These are phyloP conservation scores for Pythium rishiriense DNA, from an alignment of 352 stramenopile genomes.

Conservation along the genomic window DNA sequence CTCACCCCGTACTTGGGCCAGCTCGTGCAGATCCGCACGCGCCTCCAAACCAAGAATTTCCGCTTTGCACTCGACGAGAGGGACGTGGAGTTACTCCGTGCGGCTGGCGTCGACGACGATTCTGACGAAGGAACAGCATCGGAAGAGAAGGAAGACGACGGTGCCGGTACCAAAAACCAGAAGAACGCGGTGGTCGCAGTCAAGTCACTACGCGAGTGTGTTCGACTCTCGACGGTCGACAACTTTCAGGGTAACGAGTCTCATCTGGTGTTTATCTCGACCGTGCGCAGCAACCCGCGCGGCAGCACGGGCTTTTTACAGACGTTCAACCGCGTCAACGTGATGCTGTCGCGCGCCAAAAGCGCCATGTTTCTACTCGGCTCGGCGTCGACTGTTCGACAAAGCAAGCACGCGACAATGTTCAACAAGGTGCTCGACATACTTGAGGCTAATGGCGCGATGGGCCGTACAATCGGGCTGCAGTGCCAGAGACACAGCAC, in stretches of 20 bases:
- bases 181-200: too few species aligned
- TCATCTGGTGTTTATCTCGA: slow-evolving; percentile 58
- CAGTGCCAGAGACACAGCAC: slow-evolving; percentile 38
- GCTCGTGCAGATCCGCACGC: slow-evolving; percentile 53
- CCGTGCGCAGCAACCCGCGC: slow-evolving; percentile 61
- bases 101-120: slow-evolving; percentile 26
- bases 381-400: slow-evolving; percentile 36
- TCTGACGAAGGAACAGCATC: too few species aligned
- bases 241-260: slow-evolving; percentile 84
- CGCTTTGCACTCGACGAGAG: slow-evolving; percentile 31
- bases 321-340: slow-evolving; percentile 68
- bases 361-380: slow-evolving; percentile 63
- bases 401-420: slow-evolving; percentile 35
- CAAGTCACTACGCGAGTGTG: slow-evolving; percentile 20
- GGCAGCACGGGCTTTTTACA: slow-evolving; percentile 76
- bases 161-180: not conserved
- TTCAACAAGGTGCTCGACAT: slow-evolving; percentile 63
- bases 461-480: slow-evolving; percentile 13
- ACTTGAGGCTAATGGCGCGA: slow-evolving; percentile 40
- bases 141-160: slow-evolving; percentile 35
- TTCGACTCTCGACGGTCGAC: slow-evolving; percentile 58
- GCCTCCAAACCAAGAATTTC: slow-evolving; percentile 36
- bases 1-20: slow-evolving; percentile 87
- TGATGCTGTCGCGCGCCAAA: slow-evolving; percentile 63
- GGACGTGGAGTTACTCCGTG: slow-evolving; percentile 39